Evolutionary conservation across 2,329 filamentous ascomycete species (phyloP).

Genomic region (Aspergillus tubingensis): DNA sequence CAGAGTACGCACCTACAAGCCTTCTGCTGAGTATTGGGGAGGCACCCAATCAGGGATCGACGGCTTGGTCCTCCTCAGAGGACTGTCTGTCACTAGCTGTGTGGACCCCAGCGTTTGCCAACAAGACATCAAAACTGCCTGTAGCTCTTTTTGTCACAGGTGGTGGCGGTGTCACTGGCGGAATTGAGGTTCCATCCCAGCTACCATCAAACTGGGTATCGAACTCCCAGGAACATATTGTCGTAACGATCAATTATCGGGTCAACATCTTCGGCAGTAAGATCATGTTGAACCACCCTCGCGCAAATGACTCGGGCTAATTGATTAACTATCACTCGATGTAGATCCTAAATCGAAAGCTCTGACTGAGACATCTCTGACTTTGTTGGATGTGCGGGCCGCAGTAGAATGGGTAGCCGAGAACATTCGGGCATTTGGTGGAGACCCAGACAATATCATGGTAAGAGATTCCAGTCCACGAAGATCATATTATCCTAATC

Average conservation of each 20-base stretch:
- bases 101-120: neutral
- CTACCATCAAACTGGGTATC: neutral
- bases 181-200: neutral
- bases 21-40: neutral
- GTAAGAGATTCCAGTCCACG: neutral
- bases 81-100: neutral
- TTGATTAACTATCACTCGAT: too few species aligned
- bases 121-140: neutral
- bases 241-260: constrained; percentile 2
- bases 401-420: constrained; percentile 1
- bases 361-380: neutral
- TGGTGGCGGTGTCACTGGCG: neutral
- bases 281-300: too few species aligned
- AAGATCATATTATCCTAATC: too few species aligned
- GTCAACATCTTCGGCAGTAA: constrained; percentile 5
- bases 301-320: too few species aligned
- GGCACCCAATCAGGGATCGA: neutral
- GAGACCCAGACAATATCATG: neutral
- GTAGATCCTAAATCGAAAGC: neutral
- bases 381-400: neutral
- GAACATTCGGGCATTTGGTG: neutral
- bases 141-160: neutral
- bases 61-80: neutral
- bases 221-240: neutral
- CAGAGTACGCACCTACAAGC: neutral